phyloP scores from a whole-genome alignment of 2,329 filamentous ascomycete genomes.

The Penicillium digitatum region DNA sequence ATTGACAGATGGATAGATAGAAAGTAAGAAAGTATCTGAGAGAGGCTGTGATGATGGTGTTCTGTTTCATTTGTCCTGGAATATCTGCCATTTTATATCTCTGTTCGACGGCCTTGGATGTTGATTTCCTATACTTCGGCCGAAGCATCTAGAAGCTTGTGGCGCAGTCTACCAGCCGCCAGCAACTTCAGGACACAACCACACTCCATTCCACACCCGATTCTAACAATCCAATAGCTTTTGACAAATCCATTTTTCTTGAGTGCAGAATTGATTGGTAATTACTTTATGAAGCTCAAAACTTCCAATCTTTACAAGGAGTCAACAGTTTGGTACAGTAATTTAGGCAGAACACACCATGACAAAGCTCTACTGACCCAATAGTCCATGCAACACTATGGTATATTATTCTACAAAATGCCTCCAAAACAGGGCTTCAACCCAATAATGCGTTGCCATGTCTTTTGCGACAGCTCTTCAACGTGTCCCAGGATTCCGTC shows the following conservation, averaged over 20 bases:
- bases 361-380: background rate
- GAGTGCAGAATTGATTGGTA: background rate
- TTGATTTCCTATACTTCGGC: conserved; percentile 6
- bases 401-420: background rate
- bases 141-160: conserved; percentile 19
- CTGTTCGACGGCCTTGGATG: background rate
- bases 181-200: conserved; percentile 8
- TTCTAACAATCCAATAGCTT: background rate
- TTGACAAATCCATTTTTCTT: background rate
- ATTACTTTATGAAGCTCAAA: background rate
- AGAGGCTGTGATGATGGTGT: conserved; percentile 1
- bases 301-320: background rate
- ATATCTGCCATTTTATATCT: conserved; percentile 3
- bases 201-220: background rate
- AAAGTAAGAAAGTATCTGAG: background rate
- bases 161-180: conserved; percentile 14
- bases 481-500: background rate
- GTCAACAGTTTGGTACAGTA: background rate
- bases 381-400: background rate
- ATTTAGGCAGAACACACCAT: background rate
- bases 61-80: background rate
- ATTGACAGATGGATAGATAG: conserved; percentile 8
- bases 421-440: background rate
- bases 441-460: background rate
- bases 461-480: background rate